These are phyloP conservation scores for Udeniomyces megalosporus DNA, from an alignment of 768 basidiomycete genomes.

Conservation along the genomic window DNA sequence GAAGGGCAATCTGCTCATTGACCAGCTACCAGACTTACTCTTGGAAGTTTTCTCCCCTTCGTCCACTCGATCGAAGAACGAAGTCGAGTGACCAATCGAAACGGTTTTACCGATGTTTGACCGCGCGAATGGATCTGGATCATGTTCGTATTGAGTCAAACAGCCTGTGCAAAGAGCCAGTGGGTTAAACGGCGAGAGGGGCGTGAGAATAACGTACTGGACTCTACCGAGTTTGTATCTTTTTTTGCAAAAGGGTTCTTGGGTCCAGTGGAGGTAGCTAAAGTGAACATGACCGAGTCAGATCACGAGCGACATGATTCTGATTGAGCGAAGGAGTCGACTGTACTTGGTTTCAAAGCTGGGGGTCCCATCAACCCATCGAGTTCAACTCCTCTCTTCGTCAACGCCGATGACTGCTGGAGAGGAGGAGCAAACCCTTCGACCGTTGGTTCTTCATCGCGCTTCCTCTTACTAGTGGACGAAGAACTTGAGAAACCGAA, in stretches of 20 bases:
- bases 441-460: background rate
- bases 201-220: slow-evolving; percentile 3
- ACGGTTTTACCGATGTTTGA: slow-evolving; percentile 3
- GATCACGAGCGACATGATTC: background rate
- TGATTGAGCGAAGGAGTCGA: background rate
- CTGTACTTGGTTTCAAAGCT: background rate
- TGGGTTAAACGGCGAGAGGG: background rate
- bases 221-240: background rate
- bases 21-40: background rate
- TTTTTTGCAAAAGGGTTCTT: slow-evolving; percentile 11
- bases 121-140: slow-evolving; percentile 2
- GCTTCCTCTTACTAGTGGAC: background rate
- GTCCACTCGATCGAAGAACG: slow-evolving; percentile 15
- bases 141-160: background rate
- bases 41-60: background rate
- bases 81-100: background rate
- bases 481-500: no score
- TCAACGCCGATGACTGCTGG: background rate
- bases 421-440: no score
- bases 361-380: background rate
- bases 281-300: no score
- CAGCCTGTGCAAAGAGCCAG: no score
- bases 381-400: background rate
- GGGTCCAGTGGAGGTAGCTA: background rate
- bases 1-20: no score